Evolutionary conservation across 2,329 filamentous ascomycete genomes (phyloP).

Genomic region (Monosporascus cannonballus): DNA sequence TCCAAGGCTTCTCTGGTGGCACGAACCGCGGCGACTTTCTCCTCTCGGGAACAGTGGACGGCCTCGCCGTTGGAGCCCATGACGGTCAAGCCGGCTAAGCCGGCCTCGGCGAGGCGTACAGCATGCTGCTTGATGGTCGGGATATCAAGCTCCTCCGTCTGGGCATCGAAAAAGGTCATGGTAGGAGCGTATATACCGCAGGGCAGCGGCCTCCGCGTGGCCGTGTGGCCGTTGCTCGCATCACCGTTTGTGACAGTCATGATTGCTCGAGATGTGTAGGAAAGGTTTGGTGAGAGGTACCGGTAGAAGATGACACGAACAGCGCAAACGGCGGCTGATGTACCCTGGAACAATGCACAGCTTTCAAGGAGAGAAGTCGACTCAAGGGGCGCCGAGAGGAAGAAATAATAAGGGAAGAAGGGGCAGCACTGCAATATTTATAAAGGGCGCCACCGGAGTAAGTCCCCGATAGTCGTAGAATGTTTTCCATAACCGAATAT

Average conservation of each 20-base stretch:
- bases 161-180: slow-evolving; percentile 83
- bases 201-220: slow-evolving; percentile 53
- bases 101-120: slow-evolving; percentile 68
- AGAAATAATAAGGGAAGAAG: slow-evolving; percentile 6
- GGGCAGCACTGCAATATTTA: slow-evolving; percentile 23
- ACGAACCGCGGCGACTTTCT: slow-evolving; percentile 68
- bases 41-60: slow-evolving; percentile 72
- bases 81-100: slow-evolving; percentile 74
- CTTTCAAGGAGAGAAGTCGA: slow-evolving; percentile 4
- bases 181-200: slow-evolving; percentile 84
- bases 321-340: slow-evolving; percentile 4
- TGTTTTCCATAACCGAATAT: slow-evolving; percentile 30
- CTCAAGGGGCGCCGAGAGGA: slow-evolving; percentile 9
- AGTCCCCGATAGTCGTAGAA: slow-evolving; percentile 7
- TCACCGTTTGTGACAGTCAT: slow-evolving; percentile 30
- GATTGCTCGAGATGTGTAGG: slow-evolving; percentile 9
- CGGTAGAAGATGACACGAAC: slow-evolving; percentile 1
- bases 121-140: slow-evolving; percentile 74
- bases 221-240: slow-evolving; percentile 27
- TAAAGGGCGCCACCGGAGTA: slow-evolving; percentile 16
- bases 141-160: slow-evolving; percentile 80
- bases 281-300: not conserved
- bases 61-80: slow-evolving; percentile 92
- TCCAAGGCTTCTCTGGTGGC: slow-evolving; percentile 79
- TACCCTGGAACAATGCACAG: slow-evolving; percentile 8